These are phyloP conservation scores for Chlorella vulgaris DNA, from an alignment of 139 green algal genomes.

Conservation along the genomic window DNA sequence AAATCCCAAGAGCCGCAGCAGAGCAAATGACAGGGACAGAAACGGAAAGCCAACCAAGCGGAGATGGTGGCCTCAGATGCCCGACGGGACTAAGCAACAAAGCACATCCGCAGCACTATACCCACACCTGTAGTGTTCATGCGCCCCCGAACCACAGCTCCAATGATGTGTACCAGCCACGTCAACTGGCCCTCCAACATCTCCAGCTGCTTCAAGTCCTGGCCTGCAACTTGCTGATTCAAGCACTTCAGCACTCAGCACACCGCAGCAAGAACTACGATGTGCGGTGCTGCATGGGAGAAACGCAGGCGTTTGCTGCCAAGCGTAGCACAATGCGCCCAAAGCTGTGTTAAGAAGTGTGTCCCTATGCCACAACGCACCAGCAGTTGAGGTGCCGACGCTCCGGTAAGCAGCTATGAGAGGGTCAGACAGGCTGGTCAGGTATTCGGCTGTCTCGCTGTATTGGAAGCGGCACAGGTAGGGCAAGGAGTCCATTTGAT, in stretches of 20 bases:
- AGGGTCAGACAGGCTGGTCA: constrained; percentile 45
- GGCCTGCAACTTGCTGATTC: not conserved
- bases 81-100: not conserved
- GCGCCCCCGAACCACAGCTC: constrained; percentile 86
- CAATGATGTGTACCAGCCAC: constrained; percentile 97
- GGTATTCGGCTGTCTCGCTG: constrained; percentile 74
- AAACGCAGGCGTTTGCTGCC: not conserved
- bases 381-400: not conserved
- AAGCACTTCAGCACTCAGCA: not conserved
- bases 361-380: no score
- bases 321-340: no score
- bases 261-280: no score
- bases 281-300: no score
- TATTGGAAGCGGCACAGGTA: constrained; percentile 96
- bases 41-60: no score
- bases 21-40: no score
- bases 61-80: no score
- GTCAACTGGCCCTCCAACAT: constrained; percentile 96
- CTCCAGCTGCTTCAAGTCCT: constrained; percentile 55
- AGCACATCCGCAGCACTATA: not conserved
- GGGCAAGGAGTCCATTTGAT: constrained; percentile 94
- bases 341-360: no score
- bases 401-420: constrained; percentile 19
- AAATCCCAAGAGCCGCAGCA: no score
- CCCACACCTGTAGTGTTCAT: constrained; percentile 70